Conservation (phyloP, 257 asterid genomes). For the Lycium barbarum region DNA sequence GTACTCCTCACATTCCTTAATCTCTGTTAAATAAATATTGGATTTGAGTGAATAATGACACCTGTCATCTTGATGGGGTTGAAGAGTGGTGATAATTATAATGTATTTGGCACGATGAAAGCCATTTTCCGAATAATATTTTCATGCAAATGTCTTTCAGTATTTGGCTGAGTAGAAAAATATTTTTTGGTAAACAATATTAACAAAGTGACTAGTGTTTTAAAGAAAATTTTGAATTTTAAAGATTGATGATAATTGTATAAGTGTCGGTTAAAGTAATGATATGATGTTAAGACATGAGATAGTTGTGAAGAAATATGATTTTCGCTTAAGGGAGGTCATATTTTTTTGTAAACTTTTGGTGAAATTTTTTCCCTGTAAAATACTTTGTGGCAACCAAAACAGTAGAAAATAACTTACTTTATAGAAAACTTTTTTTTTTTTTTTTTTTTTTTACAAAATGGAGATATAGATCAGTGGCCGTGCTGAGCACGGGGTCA, state of each 20-base stretch:
- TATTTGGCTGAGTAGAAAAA: background rate
- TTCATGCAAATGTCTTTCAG: background rate
- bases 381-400: background rate
- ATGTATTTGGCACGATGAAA: background rate
- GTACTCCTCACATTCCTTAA: background rate
- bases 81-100: background rate
- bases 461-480: background rate
- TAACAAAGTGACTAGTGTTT: background rate
- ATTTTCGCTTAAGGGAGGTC: too few species aligned
- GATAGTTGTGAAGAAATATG: too few species aligned
- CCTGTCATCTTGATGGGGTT: background rate
- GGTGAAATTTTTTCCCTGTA: background rate
- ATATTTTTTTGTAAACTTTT: background rate
- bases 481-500: slow-evolving; percentile 21
- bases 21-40: background rate
- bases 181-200: background rate
- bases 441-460: background rate
- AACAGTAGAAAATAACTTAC: background rate
- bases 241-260: too few species aligned
- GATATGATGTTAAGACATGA: too few species aligned
- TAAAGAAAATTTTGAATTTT: background rate
- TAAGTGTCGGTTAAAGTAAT: too few species aligned
- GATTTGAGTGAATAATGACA: slow-evolving; percentile 12
- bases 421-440: background rate
- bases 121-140: background rate